phyloP scores from a whole-genome alignment of 2,329 filamentous ascomycete genomes.

The Microdochium trichocladiopsis region DNA sequence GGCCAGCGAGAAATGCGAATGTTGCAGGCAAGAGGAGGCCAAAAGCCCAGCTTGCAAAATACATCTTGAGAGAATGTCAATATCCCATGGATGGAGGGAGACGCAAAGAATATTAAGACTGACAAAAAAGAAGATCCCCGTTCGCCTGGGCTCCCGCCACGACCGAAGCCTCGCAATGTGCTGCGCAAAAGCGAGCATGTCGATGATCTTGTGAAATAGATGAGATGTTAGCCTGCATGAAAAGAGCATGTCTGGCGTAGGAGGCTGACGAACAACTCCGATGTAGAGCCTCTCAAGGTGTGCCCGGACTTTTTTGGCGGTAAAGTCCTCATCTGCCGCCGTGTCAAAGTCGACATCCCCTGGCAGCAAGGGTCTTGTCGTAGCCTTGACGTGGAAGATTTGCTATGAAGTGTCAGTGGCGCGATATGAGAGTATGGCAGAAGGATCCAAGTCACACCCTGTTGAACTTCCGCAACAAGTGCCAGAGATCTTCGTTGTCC shows the following conservation, averaged over 20 bases:
- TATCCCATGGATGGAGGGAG: background rate
- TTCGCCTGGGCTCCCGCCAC: conserved; percentile 53
- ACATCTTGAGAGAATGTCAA: background rate
- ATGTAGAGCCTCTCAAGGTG: conserved; percentile 50
- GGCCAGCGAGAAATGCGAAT: conserved; percentile 44
- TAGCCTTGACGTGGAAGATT: conserved; percentile 42
- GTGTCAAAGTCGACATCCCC: conserved; percentile 55
- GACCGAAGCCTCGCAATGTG: conserved; percentile 53
- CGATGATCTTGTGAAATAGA: too few relatives aligned
- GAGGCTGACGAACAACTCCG: conserved; percentile 49
- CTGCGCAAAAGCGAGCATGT: conserved; percentile 45
- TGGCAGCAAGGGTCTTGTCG: conserved; percentile 35
- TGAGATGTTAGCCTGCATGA: too few relatives aligned
- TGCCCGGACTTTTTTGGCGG: background rate
- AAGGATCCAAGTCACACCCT: conserved; percentile 33
- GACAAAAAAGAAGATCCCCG: conserved; percentile 45
- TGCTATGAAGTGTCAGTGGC: conserved; percentile 26
- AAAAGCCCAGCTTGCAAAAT: background rate
- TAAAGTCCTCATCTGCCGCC: conserved; percentile 55
- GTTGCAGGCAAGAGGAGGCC: conserved; percentile 35
- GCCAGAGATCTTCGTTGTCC: conserved; percentile 45
- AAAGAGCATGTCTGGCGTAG: too few relatives aligned
- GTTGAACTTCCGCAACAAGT: conserved; percentile 53
- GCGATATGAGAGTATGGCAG: background rate
- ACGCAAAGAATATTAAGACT: too few relatives aligned